phyloP scores from a whole-genome alignment of 495 filamentous ascomycete genomes.

The Tuber indicum region DNA sequence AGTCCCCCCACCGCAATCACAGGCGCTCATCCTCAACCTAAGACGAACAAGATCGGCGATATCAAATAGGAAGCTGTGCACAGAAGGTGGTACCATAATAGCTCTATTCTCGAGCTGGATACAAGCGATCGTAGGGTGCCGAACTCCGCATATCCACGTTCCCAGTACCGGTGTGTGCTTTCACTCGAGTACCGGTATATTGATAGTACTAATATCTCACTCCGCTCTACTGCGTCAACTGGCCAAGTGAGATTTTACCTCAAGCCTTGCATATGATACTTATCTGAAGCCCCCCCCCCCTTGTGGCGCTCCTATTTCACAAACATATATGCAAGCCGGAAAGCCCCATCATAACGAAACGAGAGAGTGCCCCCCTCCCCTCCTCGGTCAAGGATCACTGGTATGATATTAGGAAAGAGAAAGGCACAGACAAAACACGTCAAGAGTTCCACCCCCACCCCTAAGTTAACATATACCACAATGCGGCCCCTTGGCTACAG shows the following conservation, averaged over 20 bases:
- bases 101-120: background rate
- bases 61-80: background rate
- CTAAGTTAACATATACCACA: background rate
- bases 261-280: background rate
- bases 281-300: background rate
- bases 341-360: background rate
- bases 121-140: background rate
- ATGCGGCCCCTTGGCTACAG: background rate
- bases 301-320: background rate
- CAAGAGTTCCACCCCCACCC: background rate
- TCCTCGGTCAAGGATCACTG: background rate
- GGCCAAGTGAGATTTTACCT: background rate
- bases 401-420: background rate
- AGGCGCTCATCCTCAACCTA: background rate
- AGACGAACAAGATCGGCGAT: background rate
- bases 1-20: background rate
- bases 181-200: background rate
- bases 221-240: too few relatives aligned
- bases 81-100: background rate
- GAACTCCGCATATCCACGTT: background rate
- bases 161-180: background rate
- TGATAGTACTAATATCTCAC: background rate
- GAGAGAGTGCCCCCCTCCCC: background rate
- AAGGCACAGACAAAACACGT: background rate
- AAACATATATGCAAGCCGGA: background rate